phyloP scores from a whole-genome alignment of 345 rosid genomes.

The Eucalyptus marginata region DNA sequence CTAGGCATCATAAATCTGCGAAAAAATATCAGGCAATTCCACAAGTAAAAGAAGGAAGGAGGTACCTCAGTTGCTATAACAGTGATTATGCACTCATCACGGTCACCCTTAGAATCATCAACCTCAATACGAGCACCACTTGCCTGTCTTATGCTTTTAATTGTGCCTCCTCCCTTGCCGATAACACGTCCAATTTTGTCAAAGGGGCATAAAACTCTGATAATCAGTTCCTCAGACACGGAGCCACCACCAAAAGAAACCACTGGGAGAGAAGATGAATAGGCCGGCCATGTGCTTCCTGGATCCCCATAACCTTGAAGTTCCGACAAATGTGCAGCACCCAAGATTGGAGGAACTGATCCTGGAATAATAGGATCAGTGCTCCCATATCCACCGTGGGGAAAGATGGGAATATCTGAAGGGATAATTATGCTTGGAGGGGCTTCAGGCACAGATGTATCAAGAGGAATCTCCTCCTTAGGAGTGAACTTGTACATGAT shows the following conservation, averaged over 20 bases:
- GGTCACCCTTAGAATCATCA: conserved; percentile 62
- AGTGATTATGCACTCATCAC: conserved; percentile 59
- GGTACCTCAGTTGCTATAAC: conserved; percentile 64
- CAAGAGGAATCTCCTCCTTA: conserved; percentile 81
- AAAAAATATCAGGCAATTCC: background rate
- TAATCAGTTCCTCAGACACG: conserved; percentile 48
- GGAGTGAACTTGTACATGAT: conserved; percentile 85
- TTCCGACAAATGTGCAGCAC: conserved; percentile 49
- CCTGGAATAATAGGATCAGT: conserved; percentile 47
- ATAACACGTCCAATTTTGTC: conserved; percentile 93
- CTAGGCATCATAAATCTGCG: background rate
- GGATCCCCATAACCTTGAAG: conserved; percentile 62
- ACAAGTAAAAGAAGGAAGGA: background rate
- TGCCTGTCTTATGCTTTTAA: conserved; percentile 81
- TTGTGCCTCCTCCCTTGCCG: conserved; percentile 88
- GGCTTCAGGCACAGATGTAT: conserved; percentile 52
- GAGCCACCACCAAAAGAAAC: conserved; percentile 43
- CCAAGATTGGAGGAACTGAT: conserved; percentile 49
- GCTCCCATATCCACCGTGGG: conserved; percentile 48
- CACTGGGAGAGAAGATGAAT: conserved; percentile 62
- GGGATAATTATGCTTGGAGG: conserved; percentile 77
- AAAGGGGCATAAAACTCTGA: conserved; percentile 65
- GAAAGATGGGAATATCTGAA: conserved; percentile 74
- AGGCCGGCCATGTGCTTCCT: conserved; percentile 59
- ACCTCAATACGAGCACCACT: conserved; percentile 86